phyloP scores from a whole-genome alignment of 2,329 filamentous ascomycete species.

The Fusarium paranaense region DNA sequence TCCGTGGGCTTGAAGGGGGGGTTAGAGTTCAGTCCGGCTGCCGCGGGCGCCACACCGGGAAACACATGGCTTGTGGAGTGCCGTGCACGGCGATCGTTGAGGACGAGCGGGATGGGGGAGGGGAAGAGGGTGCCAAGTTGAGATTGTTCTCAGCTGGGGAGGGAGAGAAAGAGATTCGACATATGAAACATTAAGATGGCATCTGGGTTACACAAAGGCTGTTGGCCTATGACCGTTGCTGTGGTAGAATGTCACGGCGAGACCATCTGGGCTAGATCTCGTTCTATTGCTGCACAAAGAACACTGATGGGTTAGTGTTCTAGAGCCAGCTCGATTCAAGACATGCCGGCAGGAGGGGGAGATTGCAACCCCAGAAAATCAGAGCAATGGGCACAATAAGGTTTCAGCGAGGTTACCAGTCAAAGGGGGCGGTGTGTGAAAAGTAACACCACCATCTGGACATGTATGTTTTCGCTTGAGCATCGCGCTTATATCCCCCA shows the following conservation, averaged over 20 bases:
- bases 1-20: background rate
- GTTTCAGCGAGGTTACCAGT: constrained; percentile 7
- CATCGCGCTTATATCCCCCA: background rate
- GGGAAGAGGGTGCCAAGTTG: background rate
- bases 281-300: background rate
- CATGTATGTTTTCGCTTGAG: background rate
- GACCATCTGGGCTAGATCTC: background rate
- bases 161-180: constrained; percentile 7
- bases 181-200: constrained; percentile 28
- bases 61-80: constrained; percentile 37
- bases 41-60: background rate
- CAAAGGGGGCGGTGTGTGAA: constrained; percentile 27
- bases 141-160: background rate
- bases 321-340: constrained; percentile 8
- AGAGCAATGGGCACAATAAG: constrained; percentile 17
- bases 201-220: constrained; percentile 20
- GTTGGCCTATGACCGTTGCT: constrained; percentile 17
- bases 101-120: constrained; percentile 2
- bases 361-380: constrained; percentile 10
- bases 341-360: background rate
- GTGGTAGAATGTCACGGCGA: constrained; percentile 10
- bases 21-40: constrained; percentile 15
- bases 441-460: constrained; percentile 4
- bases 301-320: background rate
- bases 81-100: background rate